phyloP scores from a whole-genome alignment of 225 moss, liverwort and hornwort species.

The Pseudoscleropodium purum region DNA sequence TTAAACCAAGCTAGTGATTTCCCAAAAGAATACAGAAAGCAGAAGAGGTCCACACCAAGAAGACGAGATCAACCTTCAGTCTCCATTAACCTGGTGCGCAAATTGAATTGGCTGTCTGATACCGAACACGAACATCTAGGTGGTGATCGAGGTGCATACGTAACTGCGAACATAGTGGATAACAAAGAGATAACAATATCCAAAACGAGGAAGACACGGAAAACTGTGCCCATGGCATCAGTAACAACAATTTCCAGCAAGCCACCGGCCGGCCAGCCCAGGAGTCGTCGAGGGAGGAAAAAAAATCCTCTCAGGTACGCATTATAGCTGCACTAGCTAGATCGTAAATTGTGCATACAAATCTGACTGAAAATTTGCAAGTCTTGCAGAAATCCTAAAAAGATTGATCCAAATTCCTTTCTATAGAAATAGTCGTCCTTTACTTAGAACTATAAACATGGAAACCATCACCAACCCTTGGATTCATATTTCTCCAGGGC shows the following conservation, averaged over 20 bases:
- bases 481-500: background rate
- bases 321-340: background rate
- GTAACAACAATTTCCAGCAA: background rate
- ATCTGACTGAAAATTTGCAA: background rate
- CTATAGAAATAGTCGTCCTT: background rate
- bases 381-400: background rate
- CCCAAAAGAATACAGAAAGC: constrained; percentile 21
- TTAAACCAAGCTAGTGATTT: background rate
- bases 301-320: constrained; percentile 4
- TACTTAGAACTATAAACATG: background rate
- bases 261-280: background rate
- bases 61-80: constrained; percentile 19
- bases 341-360: background rate
- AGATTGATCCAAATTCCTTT: background rate
- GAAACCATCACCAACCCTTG: background rate
- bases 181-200: background rate
- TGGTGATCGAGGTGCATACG: background rate
- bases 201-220: constrained; percentile 4
- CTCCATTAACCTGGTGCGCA: constrained; percentile 13
- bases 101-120: constrained; percentile 20
- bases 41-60: constrained; percentile 39
- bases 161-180: background rate
- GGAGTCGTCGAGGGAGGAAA: constrained; percentile 1
- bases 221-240: constrained; percentile 1
- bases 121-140: background rate